These are phyloP conservation scores for Nannochloropsis gaditana DNA, from an alignment of 108 stramenopile genomes.

Conservation along the genomic window DNA sequence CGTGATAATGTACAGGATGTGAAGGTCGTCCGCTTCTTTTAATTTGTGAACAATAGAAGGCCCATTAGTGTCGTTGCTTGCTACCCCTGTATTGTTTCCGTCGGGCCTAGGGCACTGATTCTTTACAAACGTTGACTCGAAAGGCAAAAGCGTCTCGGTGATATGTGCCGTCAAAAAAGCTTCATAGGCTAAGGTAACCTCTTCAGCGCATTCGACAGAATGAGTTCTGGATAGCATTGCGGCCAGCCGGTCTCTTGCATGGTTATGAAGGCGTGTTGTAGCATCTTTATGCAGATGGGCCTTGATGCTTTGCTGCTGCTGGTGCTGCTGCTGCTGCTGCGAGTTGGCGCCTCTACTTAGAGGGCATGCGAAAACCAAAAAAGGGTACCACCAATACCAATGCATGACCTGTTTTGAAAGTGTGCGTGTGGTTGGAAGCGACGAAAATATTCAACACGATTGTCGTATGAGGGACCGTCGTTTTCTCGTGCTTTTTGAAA, in stretches of 20 bases:
- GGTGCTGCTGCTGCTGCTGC: background rate
- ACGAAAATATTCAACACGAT: background rate
- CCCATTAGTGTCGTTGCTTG: background rate
- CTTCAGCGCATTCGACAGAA: background rate
- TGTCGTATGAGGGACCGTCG: background rate
- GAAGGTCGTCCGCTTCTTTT: background rate
- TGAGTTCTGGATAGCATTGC: background rate
- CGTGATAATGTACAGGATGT: conserved; percentile 70
- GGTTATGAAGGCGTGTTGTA: background rate
- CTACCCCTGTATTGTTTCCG: background rate
- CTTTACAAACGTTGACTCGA: background rate
- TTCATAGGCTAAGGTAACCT: background rate
- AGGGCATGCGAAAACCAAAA: background rate
- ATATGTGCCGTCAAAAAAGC: conserved; percentile 11
- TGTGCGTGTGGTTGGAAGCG: background rate
- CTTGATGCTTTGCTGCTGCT: background rate
- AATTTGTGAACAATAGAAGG: background rate
- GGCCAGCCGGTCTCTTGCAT: background rate
- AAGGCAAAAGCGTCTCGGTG: conserved; percentile 16
- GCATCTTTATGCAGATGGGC: conserved; percentile 16
- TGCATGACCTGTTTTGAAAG: background rate
- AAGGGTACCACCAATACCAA: background rate
- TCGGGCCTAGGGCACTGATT: conserved; percentile 16
- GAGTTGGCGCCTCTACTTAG: background rate
- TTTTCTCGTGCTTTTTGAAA: too few relatives aligned